These are phyloP conservation scores for Cucurbita argyrosperma DNA, from an alignment of 306 rosid species.

Conservation along the genomic window DNA sequence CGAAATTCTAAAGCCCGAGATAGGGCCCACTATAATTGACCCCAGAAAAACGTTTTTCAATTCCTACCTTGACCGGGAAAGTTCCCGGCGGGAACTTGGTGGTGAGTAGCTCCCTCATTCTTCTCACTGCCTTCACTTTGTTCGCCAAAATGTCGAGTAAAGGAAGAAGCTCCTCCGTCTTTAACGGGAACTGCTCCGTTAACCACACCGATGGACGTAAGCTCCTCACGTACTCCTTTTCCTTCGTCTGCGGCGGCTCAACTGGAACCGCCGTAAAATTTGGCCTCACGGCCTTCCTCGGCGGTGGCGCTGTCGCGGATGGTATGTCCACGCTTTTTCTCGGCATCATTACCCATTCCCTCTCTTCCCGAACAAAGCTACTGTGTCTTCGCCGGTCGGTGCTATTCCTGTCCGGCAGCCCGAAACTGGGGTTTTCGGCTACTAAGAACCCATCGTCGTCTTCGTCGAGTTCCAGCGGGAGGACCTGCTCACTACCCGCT, in stretches of 20 bases:
- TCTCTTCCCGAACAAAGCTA: slow-evolving; percentile 63
- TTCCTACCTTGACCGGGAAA: slow-evolving; percentile 87
- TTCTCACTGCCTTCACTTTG: slow-evolving; percentile 83
- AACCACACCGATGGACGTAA: slow-evolving; percentile 83
- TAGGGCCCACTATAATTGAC: neutral
- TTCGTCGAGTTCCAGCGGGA: slow-evolving; percentile 75
- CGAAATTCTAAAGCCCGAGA: slow-evolving; percentile 1
- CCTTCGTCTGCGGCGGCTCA: slow-evolving; percentile 41
- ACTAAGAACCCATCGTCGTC: slow-evolving; percentile 90
- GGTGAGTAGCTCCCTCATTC: slow-evolving; percentile 88
- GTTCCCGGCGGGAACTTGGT: slow-evolving; percentile 89
- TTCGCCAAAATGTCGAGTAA: slow-evolving; percentile 75
- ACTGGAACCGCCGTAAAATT: slow-evolving; percentile 12
- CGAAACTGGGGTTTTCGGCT: slow-evolving; percentile 70
- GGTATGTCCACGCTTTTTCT: slow-evolving; percentile 74
- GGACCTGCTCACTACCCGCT: slow-evolving; percentile 65
- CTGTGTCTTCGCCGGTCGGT: slow-evolving; percentile 62
- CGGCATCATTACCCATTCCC: slow-evolving; percentile 59
- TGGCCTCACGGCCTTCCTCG: slow-evolving; percentile 11
- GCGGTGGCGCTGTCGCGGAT: slow-evolving; percentile 21
- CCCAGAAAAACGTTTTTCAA: neutral
- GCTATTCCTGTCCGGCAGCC: slow-evolving; percentile 13
- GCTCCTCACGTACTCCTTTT: slow-evolving; percentile 72
- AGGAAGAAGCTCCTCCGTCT: slow-evolving; percentile 84
- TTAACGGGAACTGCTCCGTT: slow-evolving; percentile 89